These are phyloP conservation scores for Aleurites moluccanus DNA, from an alignment of 441 rosid genomes.

Conservation along the genomic window DNA sequence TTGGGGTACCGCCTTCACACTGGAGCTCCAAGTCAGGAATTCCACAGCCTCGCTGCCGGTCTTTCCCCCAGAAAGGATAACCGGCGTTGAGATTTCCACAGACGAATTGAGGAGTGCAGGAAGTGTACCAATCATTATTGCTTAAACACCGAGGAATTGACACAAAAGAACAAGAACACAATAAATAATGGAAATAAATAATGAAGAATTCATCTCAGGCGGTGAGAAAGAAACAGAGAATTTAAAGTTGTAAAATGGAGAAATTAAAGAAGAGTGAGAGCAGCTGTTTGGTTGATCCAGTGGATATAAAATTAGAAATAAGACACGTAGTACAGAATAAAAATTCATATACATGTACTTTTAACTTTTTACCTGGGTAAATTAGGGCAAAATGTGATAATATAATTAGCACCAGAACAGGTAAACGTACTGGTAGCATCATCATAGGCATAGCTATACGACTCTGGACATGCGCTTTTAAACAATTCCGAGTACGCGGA, in stretches of 20 bases:
- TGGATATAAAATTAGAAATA: too few species aligned
- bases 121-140: background rate
- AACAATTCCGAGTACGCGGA: slow-evolving; percentile 63
- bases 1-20: slow-evolving; percentile 21
- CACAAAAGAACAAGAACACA: slow-evolving; percentile 10
- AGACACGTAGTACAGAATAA: too few species aligned
- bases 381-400: slow-evolving; percentile 71
- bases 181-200: background rate
- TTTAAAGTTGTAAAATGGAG: too few species aligned
- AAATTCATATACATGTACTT: too few species aligned
- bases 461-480: slow-evolving; percentile 73
- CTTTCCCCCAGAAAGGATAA: slow-evolving; percentile 52
- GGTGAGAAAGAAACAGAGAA: too few species aligned
- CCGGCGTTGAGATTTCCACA: slow-evolving; percentile 37
- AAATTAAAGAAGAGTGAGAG: too few species aligned
- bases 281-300: too few species aligned
- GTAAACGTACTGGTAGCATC: slow-evolving; percentile 76
- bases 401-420: slow-evolving; percentile 61
- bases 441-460: slow-evolving; percentile 88
- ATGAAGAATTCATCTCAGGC: too few species aligned
- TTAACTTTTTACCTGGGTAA: slow-evolving; percentile 41
- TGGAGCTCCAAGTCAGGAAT: slow-evolving; percentile 39
- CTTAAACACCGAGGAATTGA: slow-evolving; percentile 20
- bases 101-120: slow-evolving; percentile 19
- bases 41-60: slow-evolving; percentile 28